A percentile compares a stretch with the other conserved stretches of the same genome.
phyloP scores from a whole-genome alignment of 2,329 filamentous ascomycete species.

The Aspergillus aculeatus region DNA sequence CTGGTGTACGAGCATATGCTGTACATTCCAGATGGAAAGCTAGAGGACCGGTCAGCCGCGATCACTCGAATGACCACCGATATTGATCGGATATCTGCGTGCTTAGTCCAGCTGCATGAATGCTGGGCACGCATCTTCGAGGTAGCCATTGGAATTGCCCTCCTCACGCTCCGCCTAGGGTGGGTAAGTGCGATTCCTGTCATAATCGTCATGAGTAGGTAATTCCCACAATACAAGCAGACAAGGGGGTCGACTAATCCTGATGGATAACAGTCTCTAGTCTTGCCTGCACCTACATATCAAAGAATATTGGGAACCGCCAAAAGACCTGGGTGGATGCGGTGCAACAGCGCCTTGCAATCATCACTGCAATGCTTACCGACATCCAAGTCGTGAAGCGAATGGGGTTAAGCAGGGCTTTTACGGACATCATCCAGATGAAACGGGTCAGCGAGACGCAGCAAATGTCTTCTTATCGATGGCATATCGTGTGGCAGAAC shows the following conservation, averaged over 20 bases:
- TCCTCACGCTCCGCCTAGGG: background rate
- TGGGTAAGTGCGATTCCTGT: background rate
- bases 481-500: conserved; percentile 16
- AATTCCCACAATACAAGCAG: too few species aligned
- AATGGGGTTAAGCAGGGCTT: conserved; percentile 33
- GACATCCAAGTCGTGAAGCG: conserved; percentile 45
- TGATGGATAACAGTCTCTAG: background rate
- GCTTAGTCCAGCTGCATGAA: background rate
- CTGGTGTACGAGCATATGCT: background rate
- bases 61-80: conserved; percentile 1
- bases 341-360: conserved; percentile 42
- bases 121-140: background rate
- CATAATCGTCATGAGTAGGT: background rate
- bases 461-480: conserved; percentile 14
- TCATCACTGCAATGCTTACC: conserved; percentile 39
- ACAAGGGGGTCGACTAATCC: background rate
- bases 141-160: background rate
- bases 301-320: conserved; percentile 8
- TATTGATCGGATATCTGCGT: background rate
- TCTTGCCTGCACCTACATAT: conserved; percentile 4
- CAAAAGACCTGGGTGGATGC: conserved; percentile 43
- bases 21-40: background rate
- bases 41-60: background rate
- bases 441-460: conserved; percentile 11
- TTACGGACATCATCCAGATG: conserved; percentile 11